Base-by-base conservation (phyloP, 345 rosid species). In the Psidium friedrichsthalianum region DNA sequence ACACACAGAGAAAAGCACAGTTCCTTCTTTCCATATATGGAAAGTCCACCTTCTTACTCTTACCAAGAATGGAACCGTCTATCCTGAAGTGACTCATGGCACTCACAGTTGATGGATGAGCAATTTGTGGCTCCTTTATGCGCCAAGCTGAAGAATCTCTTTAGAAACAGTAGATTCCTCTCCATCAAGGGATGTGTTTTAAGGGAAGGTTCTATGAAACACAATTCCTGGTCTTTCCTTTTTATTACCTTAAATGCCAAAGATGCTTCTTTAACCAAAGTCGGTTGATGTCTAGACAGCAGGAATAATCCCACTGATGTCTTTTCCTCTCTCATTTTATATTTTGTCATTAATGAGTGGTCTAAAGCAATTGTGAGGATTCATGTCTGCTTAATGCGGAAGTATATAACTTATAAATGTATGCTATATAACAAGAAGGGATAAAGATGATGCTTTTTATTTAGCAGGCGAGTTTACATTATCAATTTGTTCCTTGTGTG, bases 181-280 rank as follows among this genome's bases (percentile, higher is more conserved):
- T 85, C 36, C 32, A 24, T 44, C 61, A 24, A 11, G 32, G 42
- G 78, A 54, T 76, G 25, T 4, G 47, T 69, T 36, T 69, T 36
- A 36, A 58, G 83, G 90, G 52, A 85, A 84, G 20, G 78, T 85
- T 86, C 82, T 78, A 83, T 51, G 85, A 29, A 82, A 54, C 82
- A 61, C 59, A 83, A 36, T 85, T 55, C 82, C 82, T 85, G 57
- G 56, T 84, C 83, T 40, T 49, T 55, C 32, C 56, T 58, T 42
- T 52, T 53, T 36, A 42, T 84, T 88, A 14, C 85, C 88, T 82
- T 51, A 83, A 81, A 61, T 87, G 88, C 74, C 83, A 86, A 85
- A 88, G 88, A 56, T n/a, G 85, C 83, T 58, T 85, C 86, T 82
- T 82, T 24, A 36, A 69, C 80, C 80, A 69, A 69, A 69, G 80